Conservation (phyloP, 129 eudicot species). For the Lonicera japonica region DNA sequence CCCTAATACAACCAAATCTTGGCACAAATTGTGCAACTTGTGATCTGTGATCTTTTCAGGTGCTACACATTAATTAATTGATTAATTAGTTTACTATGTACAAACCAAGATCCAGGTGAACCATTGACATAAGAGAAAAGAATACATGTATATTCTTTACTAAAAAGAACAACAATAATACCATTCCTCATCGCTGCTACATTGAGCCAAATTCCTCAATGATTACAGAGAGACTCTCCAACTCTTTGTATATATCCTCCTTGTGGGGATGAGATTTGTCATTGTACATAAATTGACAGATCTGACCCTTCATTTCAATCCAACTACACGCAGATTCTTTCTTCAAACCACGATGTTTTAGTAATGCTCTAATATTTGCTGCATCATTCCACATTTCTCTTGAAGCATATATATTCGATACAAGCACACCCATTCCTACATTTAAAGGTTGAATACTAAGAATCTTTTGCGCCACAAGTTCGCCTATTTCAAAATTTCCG, state of each 20-base stretch:
- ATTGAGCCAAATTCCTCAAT: slow-evolving; percentile 23
- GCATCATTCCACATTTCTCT: slow-evolving; percentile 66
- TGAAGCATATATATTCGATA: slow-evolving; percentile 56
- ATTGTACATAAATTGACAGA: slow-evolving; percentile 40
- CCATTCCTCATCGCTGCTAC: neutral
- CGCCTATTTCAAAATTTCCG: slow-evolving; percentile 45
- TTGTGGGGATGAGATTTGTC: slow-evolving; percentile 34
- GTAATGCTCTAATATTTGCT: slow-evolving; percentile 37
- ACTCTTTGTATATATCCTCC: slow-evolving; percentile 26
- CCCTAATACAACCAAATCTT: no score
- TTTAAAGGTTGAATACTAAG: slow-evolving; percentile 11
- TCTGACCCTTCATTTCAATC: slow-evolving; percentile 49
- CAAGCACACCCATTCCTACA: slow-evolving; percentile 49
- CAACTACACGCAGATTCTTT: slow-evolving; percentile 70
- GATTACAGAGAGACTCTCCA: slow-evolving; percentile 36
- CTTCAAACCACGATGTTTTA: slow-evolving; percentile 32
- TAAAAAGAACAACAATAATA: neutral
- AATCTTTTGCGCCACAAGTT: slow-evolving; percentile 38
- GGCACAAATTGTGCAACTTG: no score
- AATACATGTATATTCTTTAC: neutral
- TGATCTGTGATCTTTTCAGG: no score
- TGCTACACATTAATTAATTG: no score
- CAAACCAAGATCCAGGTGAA: neutral
- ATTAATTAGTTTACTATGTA: neutral
- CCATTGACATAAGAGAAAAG: neutral